Evolutionary conservation across 2,329 filamentous ascomycete species (phyloP).

Genomic region (Neonectria hederae): DNA sequence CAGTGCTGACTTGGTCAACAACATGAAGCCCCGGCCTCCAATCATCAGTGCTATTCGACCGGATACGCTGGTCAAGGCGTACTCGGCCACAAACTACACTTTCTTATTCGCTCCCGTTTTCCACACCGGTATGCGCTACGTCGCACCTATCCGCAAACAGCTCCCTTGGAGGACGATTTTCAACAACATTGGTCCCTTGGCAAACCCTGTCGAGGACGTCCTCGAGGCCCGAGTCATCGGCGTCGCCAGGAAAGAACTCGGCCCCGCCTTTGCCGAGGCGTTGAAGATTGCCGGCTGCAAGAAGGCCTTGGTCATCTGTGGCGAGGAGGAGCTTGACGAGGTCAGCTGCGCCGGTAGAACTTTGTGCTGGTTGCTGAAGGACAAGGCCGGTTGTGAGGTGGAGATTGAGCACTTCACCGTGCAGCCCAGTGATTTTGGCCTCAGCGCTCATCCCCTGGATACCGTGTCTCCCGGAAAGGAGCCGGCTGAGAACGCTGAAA

Average conservation of each 20-base stretch:
- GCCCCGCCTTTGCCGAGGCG: slow-evolving; percentile 88
- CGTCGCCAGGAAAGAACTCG: slow-evolving; percentile 87
- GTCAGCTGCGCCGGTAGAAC: slow-evolving; percentile 90
- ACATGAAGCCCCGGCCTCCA: slow-evolving; percentile 76
- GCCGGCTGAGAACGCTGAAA: slow-evolving; percentile 86
- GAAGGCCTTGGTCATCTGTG: slow-evolving; percentile 92
- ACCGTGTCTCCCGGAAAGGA: slow-evolving; percentile 87
- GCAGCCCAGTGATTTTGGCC: slow-evolving; percentile 85
- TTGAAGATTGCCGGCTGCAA: slow-evolving; percentile 77
- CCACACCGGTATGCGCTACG: slow-evolving; percentile 93
- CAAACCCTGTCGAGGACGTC: slow-evolving; percentile 85
- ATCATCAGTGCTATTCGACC: slow-evolving; percentile 79
- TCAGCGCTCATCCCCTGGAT: slow-evolving; percentile 76
- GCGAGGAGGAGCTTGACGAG: slow-evolving; percentile 94
- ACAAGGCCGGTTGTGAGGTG: slow-evolving; percentile 54
- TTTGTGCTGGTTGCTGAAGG: slow-evolving; percentile 84
- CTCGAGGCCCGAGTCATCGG: slow-evolving; percentile 94
- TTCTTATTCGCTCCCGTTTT: slow-evolving; percentile 97
- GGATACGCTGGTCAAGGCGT: slow-evolving; percentile 75
- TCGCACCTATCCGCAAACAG: slow-evolving; percentile 84
- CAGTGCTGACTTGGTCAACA: slow-evolving; percentile 88
- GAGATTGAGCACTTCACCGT: slow-evolving; percentile 81
- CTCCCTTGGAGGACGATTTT: slow-evolving; percentile 97
- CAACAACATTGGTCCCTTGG: slow-evolving; percentile 92
- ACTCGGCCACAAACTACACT: slow-evolving; percentile 85